A percentile compares a stretch with the other conserved stretches of the same genome.
These are phyloP conservation scores for Afroboletus lepidellus DNA, from an alignment of 1,284 basidiomycete species.

Conservation along the genomic window DNA sequence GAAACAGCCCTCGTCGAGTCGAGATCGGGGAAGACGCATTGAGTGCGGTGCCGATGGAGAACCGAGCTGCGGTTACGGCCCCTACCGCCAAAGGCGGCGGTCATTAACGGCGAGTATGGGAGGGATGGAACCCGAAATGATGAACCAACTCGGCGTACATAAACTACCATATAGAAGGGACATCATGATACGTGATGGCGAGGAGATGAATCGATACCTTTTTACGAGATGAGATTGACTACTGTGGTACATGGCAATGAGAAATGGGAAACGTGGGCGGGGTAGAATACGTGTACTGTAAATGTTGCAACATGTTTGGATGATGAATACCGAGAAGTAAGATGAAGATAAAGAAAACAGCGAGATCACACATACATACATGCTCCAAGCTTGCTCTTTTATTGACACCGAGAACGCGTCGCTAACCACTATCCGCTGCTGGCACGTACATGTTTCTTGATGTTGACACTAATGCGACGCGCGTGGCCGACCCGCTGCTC, in stretches of 20 bases:
- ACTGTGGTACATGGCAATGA: not conserved
- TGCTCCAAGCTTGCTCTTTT: not conserved
- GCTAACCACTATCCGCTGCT: conserved; percentile 8
- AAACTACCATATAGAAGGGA: not conserved
- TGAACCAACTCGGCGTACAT: not conserved
- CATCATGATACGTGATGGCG: not conserved
- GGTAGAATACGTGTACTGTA: not conserved
- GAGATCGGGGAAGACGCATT: not conserved
- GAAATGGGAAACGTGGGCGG: not conserved
- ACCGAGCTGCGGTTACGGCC: not conserved
- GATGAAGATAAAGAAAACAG: not conserved
- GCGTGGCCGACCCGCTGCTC: conserved; percentile 32
- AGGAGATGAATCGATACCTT: not conserved
- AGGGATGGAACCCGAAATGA: not conserved
- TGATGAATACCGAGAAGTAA: not conserved
- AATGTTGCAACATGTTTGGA: not conserved
- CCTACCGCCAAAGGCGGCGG: not conserved
- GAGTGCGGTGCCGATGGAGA: not conserved
- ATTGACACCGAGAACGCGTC: not conserved
- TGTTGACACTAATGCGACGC: conserved; percentile 35
- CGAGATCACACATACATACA: not conserved
- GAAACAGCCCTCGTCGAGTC: not conserved
- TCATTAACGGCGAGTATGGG: not conserved
- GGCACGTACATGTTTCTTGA: conserved; percentile 26
- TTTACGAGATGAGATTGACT: not conserved